Conservation (phyloP, 176 grass and related monocot genomes). For the Thalia dealbata region DNA sequence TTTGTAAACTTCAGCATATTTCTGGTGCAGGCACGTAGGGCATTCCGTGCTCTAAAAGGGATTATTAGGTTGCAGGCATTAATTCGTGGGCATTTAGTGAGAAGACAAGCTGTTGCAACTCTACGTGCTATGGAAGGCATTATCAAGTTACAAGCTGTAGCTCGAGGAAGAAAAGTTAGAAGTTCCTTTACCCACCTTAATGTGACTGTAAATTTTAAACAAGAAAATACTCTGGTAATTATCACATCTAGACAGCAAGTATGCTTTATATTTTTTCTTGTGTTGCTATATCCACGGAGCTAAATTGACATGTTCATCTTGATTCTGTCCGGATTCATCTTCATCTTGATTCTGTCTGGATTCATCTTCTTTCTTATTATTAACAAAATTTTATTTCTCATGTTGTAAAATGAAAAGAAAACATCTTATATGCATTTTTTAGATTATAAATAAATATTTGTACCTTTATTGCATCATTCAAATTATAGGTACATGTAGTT, state of each 20-base stretch:
- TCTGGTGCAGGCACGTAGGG: constrained; percentile 62
- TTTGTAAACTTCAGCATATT: background rate
- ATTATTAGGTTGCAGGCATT: constrained; percentile 92
- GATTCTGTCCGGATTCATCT: background rate
- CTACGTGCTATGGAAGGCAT: constrained; percentile 54
- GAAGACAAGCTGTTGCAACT: constrained; percentile 74
- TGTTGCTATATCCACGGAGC: background rate
- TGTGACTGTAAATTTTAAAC: constrained; percentile 27
- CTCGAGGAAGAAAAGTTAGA: constrained; percentile 65
- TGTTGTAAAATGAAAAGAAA: too few relatives aligned
- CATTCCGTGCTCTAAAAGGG: constrained; percentile 76
- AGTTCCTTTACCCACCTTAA: constrained; percentile 18
- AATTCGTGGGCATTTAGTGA: constrained; percentile 87
- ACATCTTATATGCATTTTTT: too few relatives aligned
- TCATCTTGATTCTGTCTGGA: background rate
- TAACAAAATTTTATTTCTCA: too few relatives aligned
- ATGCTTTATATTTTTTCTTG: background rate
- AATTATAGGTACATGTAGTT: too few relatives aligned
- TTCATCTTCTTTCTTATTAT: too few relatives aligned
- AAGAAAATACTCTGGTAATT: constrained; percentile 32
- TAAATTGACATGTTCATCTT: background rate
- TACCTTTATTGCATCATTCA: too few relatives aligned
- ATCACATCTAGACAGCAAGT: background rate
- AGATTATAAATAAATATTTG: too few relatives aligned
- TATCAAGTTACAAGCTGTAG: constrained; percentile 64